These are phyloP conservation scores for Tuber brumale DNA, from an alignment of 495 filamentous ascomycete genomes.

Conservation along the genomic window DNA sequence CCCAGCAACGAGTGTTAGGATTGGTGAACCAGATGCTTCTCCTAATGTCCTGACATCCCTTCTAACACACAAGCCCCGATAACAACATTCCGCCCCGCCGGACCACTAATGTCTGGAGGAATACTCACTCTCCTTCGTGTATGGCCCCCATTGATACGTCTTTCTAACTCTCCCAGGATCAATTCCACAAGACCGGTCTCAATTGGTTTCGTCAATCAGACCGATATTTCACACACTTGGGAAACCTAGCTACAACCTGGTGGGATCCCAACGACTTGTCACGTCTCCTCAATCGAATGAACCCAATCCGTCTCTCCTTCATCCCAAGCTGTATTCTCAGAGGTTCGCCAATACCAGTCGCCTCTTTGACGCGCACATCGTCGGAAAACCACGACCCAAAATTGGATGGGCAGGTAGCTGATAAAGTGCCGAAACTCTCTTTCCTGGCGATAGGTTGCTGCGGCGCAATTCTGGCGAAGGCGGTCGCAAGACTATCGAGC, in stretches of 20 bases:
- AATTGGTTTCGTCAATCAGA: conserved; percentile 67
- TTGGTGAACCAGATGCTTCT: not conserved
- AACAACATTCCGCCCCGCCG: too few relatives aligned
- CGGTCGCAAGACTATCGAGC: conserved; percentile 64
- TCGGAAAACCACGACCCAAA: conserved; percentile 30
- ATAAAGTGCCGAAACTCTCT: conserved; percentile 43
- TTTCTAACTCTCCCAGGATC: too few relatives aligned
- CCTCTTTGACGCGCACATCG: conserved; percentile 15
- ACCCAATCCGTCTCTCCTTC: conserved; percentile 91
- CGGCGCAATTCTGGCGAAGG: conserved; percentile 93
- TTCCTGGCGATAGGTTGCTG: conserved; percentile 95
- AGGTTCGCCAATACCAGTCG: conserved; percentile 46
- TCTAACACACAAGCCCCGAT: not conserved
- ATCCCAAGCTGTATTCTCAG: conserved; percentile 58
- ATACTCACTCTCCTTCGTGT: not conserved
- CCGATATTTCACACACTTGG: conserved; percentile 92
- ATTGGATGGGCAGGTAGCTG: conserved; percentile 31
- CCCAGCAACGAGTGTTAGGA: not conserved
- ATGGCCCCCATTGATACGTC: not conserved
- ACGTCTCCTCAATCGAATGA: conserved; percentile 92
- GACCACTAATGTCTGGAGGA: too few relatives aligned
- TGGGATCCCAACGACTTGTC: conserved; percentile 96
- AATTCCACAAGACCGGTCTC: conserved; percentile 14
- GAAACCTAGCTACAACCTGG: conserved; percentile 84
- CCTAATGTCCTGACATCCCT: not conserved